Base-by-base conservation (phyloP, 805 yeast genomes). In the Suhomyces prunicola region DNA sequence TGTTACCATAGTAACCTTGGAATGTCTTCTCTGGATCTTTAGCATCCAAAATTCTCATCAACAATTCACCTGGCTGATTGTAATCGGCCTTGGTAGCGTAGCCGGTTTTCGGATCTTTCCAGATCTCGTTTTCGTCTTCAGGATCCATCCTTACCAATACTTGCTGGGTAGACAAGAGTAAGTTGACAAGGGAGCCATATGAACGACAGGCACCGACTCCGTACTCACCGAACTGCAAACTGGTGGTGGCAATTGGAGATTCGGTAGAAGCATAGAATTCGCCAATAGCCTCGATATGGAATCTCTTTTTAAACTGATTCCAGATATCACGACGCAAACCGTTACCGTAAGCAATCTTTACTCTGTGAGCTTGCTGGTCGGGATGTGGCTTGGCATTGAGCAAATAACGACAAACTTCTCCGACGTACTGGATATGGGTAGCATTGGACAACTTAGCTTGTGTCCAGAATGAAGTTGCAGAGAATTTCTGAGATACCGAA, bases 201-300 rank as follows among this genome's bases (percentile, higher is more conserved):
- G 83, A 86, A 60, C 96, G 82, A 64, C 96, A 87, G 0, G 97
- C 94, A 10, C 97, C 97, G 47, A 90, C 77, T 5, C 96, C 97
- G 64, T 75, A 80, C 42, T 83, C 86, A 23, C 96, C 96, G 47
- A 69, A 71, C 70, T 93, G 97, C 63, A 82, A 80, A 63, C 84
- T 85, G 1, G 96, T 90, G 15, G 92, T 81, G 1, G 96, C 97
- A 60, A 89, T 81, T 17, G 97, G 97, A 2, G 93, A 85, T 66
- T 92, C 98, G 0, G 97, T 90, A 2, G 97, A 87, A 0, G 96
- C 96, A 69, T 92, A 92, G 64, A 93, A 92, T 67, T 92, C 98
- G 13, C 96, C 96, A 54, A 92, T 79, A 4, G 82, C 86, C 26
- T 79, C 73, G 54, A 92, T 86, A 54, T 83, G 79, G 75, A 92